A percentile compares a stretch with the other conserved stretches of the same genome.
phyloP scores from a whole-genome alignment of 1,139 yeast species.

The Geotrichum citri-aurantii region DNA sequence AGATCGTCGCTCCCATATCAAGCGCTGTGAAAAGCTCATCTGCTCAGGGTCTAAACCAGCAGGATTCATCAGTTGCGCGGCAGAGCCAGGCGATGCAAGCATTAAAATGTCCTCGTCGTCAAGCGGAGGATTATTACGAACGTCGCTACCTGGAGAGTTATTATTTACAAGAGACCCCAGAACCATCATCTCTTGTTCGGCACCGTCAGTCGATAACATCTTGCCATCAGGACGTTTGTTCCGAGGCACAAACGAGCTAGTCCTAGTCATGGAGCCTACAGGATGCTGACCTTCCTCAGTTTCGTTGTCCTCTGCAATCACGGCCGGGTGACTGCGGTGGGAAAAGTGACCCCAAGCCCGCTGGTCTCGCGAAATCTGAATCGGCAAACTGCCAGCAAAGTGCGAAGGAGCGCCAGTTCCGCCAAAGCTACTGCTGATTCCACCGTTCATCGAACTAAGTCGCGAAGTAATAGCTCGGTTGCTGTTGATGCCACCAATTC shows the following conservation, averaged over 20 bases:
- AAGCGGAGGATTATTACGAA: neutral
- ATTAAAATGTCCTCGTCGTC: conserved; percentile 14
- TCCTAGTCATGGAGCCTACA: neutral
- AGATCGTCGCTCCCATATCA: conserved; percentile 17
- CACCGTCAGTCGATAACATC: neutral
- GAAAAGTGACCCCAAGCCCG: conserved; percentile 13
- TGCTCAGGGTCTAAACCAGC: conserved; percentile 15
- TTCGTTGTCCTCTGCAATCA: neutral
- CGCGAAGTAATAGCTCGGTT: neutral
- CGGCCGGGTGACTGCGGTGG: neutral
- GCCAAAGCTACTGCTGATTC: neutral
- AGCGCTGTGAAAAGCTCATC: conserved; percentile 20
- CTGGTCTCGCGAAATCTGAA: conserved; percentile 6
- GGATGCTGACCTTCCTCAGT: conserved; percentile 2
- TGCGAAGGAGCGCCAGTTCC: neutral
- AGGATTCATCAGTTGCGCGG: conserved; percentile 10
- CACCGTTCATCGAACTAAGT: neutral
- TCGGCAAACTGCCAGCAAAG: conserved; percentile 18
- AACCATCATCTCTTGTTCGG: neutral
- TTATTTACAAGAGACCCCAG: conserved; percentile 1
- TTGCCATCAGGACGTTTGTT: neutral
- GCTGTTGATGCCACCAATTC: neutral
- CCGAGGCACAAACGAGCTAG: neutral
- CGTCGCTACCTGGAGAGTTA: neutral
- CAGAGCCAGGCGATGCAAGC: conserved; percentile 16